Base-by-base conservation (phyloP, 768 basidiomycete genomes). In the Tephrocybe rancida region DNA sequence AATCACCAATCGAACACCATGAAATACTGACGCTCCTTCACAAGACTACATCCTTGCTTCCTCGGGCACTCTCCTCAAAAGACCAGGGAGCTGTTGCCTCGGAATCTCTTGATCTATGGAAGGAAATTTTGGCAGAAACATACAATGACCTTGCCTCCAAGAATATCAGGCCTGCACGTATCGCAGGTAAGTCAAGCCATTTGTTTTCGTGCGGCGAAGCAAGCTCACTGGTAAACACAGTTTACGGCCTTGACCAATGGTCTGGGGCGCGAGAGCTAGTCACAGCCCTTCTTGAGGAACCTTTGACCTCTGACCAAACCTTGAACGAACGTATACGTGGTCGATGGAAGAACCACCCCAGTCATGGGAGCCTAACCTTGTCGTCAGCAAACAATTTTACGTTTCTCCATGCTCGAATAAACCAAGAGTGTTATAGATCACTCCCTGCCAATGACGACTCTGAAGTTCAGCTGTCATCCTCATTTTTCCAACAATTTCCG, bases 201-300 rank as follows among this genome's bases (percentile, higher is more conserved):
- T 50, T 34, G 8, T 11, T 14, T 10, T 34, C 37, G 47, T 52
- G 49, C 38, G 56, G 37, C 6, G 44, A 34, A 41, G 25, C 21
- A 50, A 46, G 32, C 38, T 29, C 34, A 49, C n/a, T 25, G 39
- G 11, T 16, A 22, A n/a, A 45, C n/a, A 5, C 54, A 90, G 89
- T 91, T 11, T 81, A 76, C 61, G 80, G 82, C 11, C 60, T 79
- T 46, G 83, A 86, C 64, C 67, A 80, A 60, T 77, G 73, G 65
- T 77, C 86, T 18, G 75, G 74, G 32, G 73, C 83, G 6, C 70
- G 71, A 32, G 82, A 86, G 26, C 68, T 92, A 3, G 80, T 92
- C 18, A 83, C 84, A 4, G 87, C 88, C 6, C 74, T 92, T 30
- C 72, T 92, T 14, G 80, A 86, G 39, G 84, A 91, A 49, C 89